Percentiles rank a stretch among this genome's conserved stretches.
Conservation (phyloP, 2,329 filamentous ascomycete genomes). For the Aplosporella prunicola region DNA sequence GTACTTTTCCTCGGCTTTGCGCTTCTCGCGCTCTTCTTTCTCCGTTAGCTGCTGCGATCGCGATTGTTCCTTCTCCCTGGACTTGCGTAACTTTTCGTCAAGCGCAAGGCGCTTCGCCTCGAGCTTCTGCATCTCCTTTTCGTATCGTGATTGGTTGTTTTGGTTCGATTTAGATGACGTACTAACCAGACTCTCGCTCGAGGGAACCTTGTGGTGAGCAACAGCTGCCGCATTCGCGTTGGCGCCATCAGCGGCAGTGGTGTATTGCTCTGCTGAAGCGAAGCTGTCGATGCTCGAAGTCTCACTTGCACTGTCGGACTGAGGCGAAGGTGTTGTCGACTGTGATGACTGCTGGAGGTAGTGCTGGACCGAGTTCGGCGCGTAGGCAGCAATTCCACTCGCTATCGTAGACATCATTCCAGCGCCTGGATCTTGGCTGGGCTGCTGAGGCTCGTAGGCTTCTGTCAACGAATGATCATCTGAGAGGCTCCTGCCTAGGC, state of each 20-base stretch:
- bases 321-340: constrained; percentile 17
- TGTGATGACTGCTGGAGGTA: constrained; percentile 6
- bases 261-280: constrained; percentile 35
- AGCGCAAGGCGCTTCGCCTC: constrained; percentile 45
- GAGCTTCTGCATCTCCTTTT: constrained; percentile 58
- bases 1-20: constrained; percentile 32
- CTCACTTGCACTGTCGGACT: constrained; percentile 16
- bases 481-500: too few relatives aligned
- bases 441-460: neutral
- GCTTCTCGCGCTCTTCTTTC: constrained; percentile 50
- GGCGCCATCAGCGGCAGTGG: constrained; percentile 22
- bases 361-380: constrained; percentile 7
- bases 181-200: constrained; percentile 9
- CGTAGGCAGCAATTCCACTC: constrained; percentile 14
- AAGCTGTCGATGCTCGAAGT: constrained; percentile 23
- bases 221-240: neutral
- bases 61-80: constrained; percentile 42
- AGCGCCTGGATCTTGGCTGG: too few relatives aligned
- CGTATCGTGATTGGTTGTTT: constrained; percentile 28
- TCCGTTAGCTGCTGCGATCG: constrained; percentile 27
- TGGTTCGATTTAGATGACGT: constrained; percentile 11
- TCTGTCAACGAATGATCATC: neutral
- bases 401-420: constrained; percentile 1
- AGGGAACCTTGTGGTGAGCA: constrained; percentile 2
- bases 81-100: constrained; percentile 52